Evolutionary conservation across 2,329 filamentous ascomycete species (phyloP), one percentile per base, ranked within the genome.

Genomic region (Fusarium heterosporum): DNA sequence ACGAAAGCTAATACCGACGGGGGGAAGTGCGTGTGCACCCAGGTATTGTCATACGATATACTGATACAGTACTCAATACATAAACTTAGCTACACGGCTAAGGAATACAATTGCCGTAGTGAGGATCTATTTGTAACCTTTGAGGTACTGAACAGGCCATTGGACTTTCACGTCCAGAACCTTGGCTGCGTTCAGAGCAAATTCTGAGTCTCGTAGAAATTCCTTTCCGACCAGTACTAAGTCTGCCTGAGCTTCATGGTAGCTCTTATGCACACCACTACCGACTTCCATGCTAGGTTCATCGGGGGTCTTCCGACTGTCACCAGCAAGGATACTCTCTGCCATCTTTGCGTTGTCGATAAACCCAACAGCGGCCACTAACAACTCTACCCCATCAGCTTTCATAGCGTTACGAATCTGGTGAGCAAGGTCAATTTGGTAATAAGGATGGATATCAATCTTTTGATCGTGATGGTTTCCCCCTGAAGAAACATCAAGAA

Each of bases 181-280:
- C 61, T 91, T 85, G 0, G 92, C 93, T 65, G 87, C 89, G 25
- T 85, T 84, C 78, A 93, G 87, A 4, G 93, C 90, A 73, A 93
- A 88, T 46, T 91, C 89, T 0, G 93, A 90, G 73, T 97, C 92
- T 75, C 93, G 88, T 79, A 96, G 82, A 77, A 96, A 96, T 73
- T 90, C 89, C 49, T 92, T 84, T 0, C 87, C 94, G 2, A 90
- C 83, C 13, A 94, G 82, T 0, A 90, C 87, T 12, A 94, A 76
- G 73, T 97, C 93, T 0, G 85, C 87, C 73, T 81, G 79, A 13
- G 83, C 72, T 4, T 80, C 53, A 2, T 25, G 11, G 14, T 76
- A 78, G 49, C 80, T 78, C 58, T 79, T 86, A 66, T 82, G 78
- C 1, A 75, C 75, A 54, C 87, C 3, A 0, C 12, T 5, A 4